Evolutionary conservation across 257 asterid species (phyloP).

Genomic region (Scutellaria barbata): DNA sequence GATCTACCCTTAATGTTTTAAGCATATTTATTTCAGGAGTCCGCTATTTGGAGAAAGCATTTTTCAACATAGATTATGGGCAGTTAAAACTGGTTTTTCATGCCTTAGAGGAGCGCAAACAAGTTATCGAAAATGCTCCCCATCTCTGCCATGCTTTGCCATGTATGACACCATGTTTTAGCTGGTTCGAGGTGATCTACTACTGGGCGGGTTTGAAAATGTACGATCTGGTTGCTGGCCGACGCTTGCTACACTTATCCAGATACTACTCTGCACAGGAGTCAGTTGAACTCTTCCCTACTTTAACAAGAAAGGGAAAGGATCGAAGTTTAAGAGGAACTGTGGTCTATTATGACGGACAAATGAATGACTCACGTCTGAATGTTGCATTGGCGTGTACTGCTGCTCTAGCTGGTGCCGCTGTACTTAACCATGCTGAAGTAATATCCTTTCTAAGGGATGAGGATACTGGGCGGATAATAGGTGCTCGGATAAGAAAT

Average conservation of each 20-base stretch:
- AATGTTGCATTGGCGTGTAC: constrained; percentile 92
- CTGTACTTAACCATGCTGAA: constrained; percentile 94
- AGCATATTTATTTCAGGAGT: constrained; percentile 65
- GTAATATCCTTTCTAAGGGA: constrained; percentile 73
- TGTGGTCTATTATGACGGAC: constrained; percentile 98
- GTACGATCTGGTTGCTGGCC: constrained; percentile 93
- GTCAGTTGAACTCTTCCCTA: constrained; percentile 89
- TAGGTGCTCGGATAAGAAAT: constrained; percentile 86
- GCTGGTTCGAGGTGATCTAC: constrained; percentile 89
- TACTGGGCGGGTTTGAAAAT: constrained; percentile 97
- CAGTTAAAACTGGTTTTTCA: constrained; percentile 93
- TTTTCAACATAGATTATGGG: constrained; percentile 91
- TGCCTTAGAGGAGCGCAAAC: constrained; percentile 95
- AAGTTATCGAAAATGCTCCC: constrained; percentile 90
- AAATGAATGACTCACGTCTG: constrained; percentile 94
- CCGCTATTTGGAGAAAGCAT: constrained; percentile 97
- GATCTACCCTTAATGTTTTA: constrained; percentile 16
- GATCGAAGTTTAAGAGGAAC: constrained; percentile 89
- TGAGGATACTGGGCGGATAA: constrained; percentile 62
- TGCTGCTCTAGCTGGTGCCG: constrained; percentile 94
- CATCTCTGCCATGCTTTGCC: constrained; percentile 95
- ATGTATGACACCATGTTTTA: constrained; percentile 98
- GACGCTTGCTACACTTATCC: constrained; percentile 83
- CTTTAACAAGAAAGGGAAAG: constrained; percentile 76
- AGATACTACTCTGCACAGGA: constrained; percentile 90